Conservation (phyloP, 371 early-diverging fungal species). For the Sporodiniella umbellata region DNA sequence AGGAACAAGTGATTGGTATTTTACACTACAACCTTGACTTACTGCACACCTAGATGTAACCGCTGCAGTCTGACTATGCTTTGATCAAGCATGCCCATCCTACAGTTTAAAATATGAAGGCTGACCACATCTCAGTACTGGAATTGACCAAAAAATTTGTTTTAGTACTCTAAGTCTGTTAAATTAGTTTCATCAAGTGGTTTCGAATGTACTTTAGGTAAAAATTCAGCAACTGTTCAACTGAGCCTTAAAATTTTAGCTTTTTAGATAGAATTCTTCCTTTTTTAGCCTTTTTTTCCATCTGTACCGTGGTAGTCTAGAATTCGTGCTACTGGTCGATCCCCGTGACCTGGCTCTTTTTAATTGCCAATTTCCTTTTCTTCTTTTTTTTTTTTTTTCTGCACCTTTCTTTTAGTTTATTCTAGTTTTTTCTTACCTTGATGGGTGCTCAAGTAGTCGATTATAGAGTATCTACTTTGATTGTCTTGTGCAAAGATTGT, state of each 20-base stretch:
- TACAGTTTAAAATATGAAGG: too few species aligned
- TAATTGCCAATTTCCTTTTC: neutral
- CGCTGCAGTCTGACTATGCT: too few species aligned
- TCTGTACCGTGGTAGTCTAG: neutral
- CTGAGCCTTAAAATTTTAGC: neutral
- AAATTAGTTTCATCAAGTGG: too few species aligned
- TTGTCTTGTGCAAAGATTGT: conserved; percentile 67
- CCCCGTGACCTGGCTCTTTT: conserved; percentile 7
- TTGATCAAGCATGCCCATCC: too few species aligned
- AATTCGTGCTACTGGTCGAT: conserved; percentile 5
- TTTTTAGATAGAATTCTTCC: neutral
- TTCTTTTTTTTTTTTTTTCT: conserved; percentile 6
- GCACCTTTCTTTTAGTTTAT: neutral
- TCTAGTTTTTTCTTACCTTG: conserved; percentile 2
- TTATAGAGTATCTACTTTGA: conserved; percentile 63
- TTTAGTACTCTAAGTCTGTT: too few species aligned
- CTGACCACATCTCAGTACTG: too few species aligned
- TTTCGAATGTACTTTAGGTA: too few species aligned
- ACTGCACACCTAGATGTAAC: too few species aligned
- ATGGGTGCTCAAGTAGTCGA: conserved; percentile 54
- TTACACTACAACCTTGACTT: too few species aligned
- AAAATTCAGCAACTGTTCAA: too few species aligned
- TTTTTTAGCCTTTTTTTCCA: neutral
- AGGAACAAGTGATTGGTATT: too few species aligned
- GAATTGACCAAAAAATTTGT: too few species aligned